Evolutionary conservation across 257 asterid species (phyloP).

Genomic region (Leptodermis oblonga): DNA sequence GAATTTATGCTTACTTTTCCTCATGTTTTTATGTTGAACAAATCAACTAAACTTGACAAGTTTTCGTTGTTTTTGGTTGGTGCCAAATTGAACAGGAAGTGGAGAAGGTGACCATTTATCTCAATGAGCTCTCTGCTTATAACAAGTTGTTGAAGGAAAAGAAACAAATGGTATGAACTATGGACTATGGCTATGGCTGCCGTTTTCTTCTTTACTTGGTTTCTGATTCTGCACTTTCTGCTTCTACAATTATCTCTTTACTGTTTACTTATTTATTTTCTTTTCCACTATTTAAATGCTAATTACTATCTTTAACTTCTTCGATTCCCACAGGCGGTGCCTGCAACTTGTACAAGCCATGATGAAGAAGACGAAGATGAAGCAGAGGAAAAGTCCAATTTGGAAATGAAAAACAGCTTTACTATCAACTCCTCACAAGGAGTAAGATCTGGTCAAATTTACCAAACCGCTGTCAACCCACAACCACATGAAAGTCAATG

Average conservation of each 20-base stretch:
- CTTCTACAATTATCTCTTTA: slow-evolving; percentile 10
- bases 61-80: not conserved
- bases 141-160: slow-evolving; percentile 18
- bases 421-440: too few relatives aligned
- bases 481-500: slow-evolving; percentile 14
- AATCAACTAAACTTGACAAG: not conserved
- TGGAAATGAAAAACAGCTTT: not conserved
- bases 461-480: slow-evolving; percentile 1
- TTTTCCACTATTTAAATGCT: not conserved
- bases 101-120: slow-evolving; percentile 3
- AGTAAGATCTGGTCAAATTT: slow-evolving; percentile 1
- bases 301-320: not conserved
- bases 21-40: not conserved
- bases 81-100: slow-evolving; percentile 36
- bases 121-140: slow-evolving; percentile 8
- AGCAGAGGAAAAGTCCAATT: slow-evolving; percentile 8
- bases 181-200: too few relatives aligned
- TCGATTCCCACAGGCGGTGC: not conserved
- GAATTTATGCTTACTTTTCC: too few relatives aligned
- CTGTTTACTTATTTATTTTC: not conserved
- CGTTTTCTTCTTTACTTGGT: not conserved
- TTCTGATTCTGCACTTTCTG: not conserved
- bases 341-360: not conserved
- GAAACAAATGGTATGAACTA: slow-evolving; percentile 24
- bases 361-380: too few relatives aligned